Evolutionary conservation across 129 eudicot species (phyloP).

Genomic region (Artemisia tridentata): DNA sequence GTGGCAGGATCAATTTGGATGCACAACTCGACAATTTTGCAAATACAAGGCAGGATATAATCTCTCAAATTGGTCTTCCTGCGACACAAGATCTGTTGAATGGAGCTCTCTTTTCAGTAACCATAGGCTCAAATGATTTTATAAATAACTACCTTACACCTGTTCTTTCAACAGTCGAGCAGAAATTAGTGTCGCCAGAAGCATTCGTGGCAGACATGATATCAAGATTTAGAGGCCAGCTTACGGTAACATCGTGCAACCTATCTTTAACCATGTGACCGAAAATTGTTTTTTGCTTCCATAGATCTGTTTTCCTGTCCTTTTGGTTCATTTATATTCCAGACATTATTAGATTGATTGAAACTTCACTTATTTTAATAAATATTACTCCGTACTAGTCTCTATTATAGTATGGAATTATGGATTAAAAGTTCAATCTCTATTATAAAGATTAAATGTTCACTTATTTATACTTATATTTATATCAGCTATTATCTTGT

Average conservation of each 20-base stretch:
- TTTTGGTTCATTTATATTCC: too few relatives aligned
- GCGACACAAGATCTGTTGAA: conserved; percentile 49
- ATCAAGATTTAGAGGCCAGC: conserved; percentile 62
- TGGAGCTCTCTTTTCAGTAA: conserved; percentile 68
- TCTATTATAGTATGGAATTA: too few relatives aligned
- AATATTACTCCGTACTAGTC: too few relatives aligned
- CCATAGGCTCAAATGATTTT: conserved; percentile 92
- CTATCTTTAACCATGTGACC: conserved; percentile 10
- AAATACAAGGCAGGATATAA: conserved; percentile 69
- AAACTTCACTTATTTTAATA: too few relatives aligned
- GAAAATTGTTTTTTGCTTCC: neutral
- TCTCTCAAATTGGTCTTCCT: conserved; percentile 45
- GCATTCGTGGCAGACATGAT: conserved; percentile 59
- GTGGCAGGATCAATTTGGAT: conserved; percentile 81
- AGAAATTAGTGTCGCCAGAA: conserved; percentile 53
- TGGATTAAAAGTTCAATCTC: too few relatives aligned
- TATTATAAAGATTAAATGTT: too few relatives aligned
- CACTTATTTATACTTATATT: too few relatives aligned
- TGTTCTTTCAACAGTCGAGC: conserved; percentile 47
- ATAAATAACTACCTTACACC: conserved; percentile 84
- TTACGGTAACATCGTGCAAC: conserved; percentile 44
- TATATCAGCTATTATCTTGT: too few relatives aligned
- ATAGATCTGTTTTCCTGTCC: too few relatives aligned
- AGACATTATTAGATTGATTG: too few relatives aligned
- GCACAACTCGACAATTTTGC: conserved; percentile 87